Conservation (phyloP, 805 yeast genomes). For the Dipodascus geniculatus region DNA sequence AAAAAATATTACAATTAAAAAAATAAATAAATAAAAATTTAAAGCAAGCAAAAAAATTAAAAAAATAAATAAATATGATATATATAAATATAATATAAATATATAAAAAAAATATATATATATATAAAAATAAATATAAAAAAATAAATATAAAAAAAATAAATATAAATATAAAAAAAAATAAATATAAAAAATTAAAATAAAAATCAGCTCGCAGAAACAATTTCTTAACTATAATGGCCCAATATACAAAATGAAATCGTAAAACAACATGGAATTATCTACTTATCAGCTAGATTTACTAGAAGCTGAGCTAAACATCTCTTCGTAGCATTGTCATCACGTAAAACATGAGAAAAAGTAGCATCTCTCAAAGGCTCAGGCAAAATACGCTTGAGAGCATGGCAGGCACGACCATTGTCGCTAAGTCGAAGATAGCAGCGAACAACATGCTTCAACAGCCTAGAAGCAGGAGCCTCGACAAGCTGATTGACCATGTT, state of each 20-base stretch:
- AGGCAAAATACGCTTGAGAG: slow-evolving; percentile 73
- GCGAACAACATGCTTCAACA: slow-evolving; percentile 85
- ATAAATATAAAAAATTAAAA: not conserved
- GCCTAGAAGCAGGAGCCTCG: slow-evolving; percentile 64
- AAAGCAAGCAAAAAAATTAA: not conserved
- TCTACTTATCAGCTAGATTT: slow-evolving; percentile 39
- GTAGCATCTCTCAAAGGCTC: slow-evolving; percentile 82
- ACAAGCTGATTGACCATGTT: slow-evolving; percentile 82
- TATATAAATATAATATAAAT: no score
- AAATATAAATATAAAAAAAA: not conserved
- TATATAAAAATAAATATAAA: not conserved
- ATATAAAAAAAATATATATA: no score
- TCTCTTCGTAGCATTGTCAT: slow-evolving; percentile 78
- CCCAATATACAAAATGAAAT: not conserved
- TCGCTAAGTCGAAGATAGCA: slow-evolving; percentile 87
- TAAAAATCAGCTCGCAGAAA: not conserved
- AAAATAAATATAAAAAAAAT: not conserved
- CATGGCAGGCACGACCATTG: slow-evolving; percentile 80
- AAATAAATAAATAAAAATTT: no score
- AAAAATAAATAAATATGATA: no score
- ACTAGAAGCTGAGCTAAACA: slow-evolving; percentile 75
- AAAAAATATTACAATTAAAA: no score
- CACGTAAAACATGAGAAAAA: slow-evolving; percentile 64
- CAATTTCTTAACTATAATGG: not conserved
- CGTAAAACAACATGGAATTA: slow-evolving; percentile 3